Evolutionary conservation across 768 basidiomycete genomes (phyloP), one percentile per base, ranked within the genome.

Genomic region (Favolaschia claudopus): DNA sequence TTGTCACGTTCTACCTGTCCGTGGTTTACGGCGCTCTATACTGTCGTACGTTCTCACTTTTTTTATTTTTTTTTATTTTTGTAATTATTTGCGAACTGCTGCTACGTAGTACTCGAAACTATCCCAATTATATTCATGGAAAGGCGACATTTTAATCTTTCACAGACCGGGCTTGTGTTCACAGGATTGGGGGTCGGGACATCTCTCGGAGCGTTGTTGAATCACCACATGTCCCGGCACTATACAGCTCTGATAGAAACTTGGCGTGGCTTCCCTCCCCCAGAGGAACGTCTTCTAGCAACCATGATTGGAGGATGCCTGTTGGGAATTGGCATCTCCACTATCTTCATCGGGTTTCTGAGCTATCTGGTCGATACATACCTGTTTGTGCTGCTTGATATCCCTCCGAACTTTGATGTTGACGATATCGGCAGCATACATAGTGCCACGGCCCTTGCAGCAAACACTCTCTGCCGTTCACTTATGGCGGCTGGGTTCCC

Each of bases 341-440:
- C 82, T 65, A 77, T 85, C n/a, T 87, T 87, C 74, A 84, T 83
- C 70, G 82, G 82, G 7, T 86, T 86, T 71, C 67, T 85, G 69
- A 81, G 77, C 47, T 87, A 86, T 65, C 69, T 86, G 27, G 76
- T 84, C 17, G 85, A 88, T 63, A 85, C 83, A 5, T 86, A 85
- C 63, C 68, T 85, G 76, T n/a, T n/a, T 77, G 64, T n/a, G n/a
- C n/a, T n/a, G n/a, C n/a, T n/a, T n/a, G n/a, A n/a, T n/a, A n/a
- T n/a, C n/a, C n/a, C n/a, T n/a, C n/a, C n/a, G n/a, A n/a, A n/a
- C n/a, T n/a, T n/a, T n/a, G n/a, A n/a, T n/a, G n/a, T n/a, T n/a
- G n/a, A n/a, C n/a, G n/a, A n/a, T n/a, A n/a, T n/a, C n/a, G n/a
- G n/a, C n/a, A n/a, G n/a, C n/a, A n/a, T n/a, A n/a, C n/a, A n/a